These are phyloP conservation scores for Glarea lozoyensis DNA, from an alignment of 495 filamentous ascomycete species.

Conservation along the genomic window DNA sequence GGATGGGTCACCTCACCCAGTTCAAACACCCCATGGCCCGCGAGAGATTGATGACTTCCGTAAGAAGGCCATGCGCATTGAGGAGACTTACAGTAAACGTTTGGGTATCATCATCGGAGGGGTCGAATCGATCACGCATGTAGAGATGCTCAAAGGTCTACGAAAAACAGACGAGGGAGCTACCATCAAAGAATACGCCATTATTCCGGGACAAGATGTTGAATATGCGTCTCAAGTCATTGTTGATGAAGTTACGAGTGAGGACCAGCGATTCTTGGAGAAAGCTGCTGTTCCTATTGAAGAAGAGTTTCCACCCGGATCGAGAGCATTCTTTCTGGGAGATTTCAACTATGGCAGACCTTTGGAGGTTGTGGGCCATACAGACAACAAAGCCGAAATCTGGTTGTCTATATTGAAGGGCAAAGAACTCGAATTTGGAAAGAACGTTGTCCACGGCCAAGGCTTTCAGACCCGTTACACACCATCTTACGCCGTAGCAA, in stretches of 20 bases:
- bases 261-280: slow-evolving; percentile 90
- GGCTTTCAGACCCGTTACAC: slow-evolving; percentile 64
- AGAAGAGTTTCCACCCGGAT: slow-evolving; percentile 79
- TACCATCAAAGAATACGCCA: slow-evolving; percentile 85
- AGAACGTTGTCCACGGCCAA: slow-evolving; percentile 55
- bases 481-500: slow-evolving; percentile 80
- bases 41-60: slow-evolving; percentile 73
- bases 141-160: slow-evolving; percentile 87
- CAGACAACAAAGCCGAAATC: slow-evolving; percentile 63
- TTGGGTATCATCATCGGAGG: slow-evolving; percentile 79
- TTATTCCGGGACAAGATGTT: slow-evolving; percentile 80
- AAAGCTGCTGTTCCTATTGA: slow-evolving; percentile 74
- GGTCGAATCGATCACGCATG: slow-evolving; percentile 83
- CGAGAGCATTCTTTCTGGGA: slow-evolving; percentile 89
- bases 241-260: slow-evolving; percentile 83
- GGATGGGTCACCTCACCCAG: slow-evolving; percentile 42
- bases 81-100: slow-evolving; percentile 79
- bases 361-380: slow-evolving; percentile 70
- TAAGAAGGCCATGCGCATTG: slow-evolving; percentile 76
- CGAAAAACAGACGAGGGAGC: slow-evolving; percentile 85
- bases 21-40: slow-evolving; percentile 59
- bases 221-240: slow-evolving; percentile 86
- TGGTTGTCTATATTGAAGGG: slow-evolving; percentile 58
- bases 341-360: slow-evolving; percentile 91
- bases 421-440: slow-evolving; percentile 75